Conservation (phyloP, 78 protist genomes). For the Dictyostelium capitatum region DNA sequence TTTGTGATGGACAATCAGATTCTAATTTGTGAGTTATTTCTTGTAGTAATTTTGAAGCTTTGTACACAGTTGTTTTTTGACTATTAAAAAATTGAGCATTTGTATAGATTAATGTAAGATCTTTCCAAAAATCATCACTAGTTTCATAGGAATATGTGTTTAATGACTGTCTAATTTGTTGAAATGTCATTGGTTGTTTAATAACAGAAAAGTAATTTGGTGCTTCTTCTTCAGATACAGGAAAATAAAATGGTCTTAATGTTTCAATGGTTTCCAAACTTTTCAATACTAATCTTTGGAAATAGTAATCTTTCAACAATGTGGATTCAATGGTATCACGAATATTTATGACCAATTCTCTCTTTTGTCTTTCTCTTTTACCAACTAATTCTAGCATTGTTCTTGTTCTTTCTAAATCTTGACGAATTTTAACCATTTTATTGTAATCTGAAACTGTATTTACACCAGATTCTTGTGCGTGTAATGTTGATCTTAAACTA, state of each 20-base stretch:
- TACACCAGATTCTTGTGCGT: constrained; percentile 31
- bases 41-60: constrained; percentile 16
- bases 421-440: constrained; percentile 16
- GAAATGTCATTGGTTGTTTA: constrained; percentile 43
- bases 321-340: background rate
- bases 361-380: constrained; percentile 47
- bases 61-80: constrained; percentile 23
- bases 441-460: constrained; percentile 34
- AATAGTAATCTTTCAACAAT: background rate
- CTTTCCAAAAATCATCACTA: constrained; percentile 28
- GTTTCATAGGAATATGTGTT: constrained; percentile 21
- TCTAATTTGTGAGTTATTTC: background rate
- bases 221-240: constrained; percentile 58
- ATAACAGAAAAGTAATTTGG: constrained; percentile 28
- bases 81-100: constrained; percentile 59
- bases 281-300: background rate
- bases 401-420: constrained; percentile 55
- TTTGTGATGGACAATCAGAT: background rate
- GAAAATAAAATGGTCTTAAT: constrained; percentile 20
- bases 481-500: constrained; percentile 56
- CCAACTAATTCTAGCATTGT: constrained; percentile 46
- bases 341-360: background rate
- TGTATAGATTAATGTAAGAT: constrained; percentile 11
- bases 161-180: constrained; percentile 17
- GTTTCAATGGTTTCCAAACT: background rate